Evolutionary conservation across 2,329 filamentous ascomycete genomes (phyloP).

Genomic region (Alternaria rosae): DNA sequence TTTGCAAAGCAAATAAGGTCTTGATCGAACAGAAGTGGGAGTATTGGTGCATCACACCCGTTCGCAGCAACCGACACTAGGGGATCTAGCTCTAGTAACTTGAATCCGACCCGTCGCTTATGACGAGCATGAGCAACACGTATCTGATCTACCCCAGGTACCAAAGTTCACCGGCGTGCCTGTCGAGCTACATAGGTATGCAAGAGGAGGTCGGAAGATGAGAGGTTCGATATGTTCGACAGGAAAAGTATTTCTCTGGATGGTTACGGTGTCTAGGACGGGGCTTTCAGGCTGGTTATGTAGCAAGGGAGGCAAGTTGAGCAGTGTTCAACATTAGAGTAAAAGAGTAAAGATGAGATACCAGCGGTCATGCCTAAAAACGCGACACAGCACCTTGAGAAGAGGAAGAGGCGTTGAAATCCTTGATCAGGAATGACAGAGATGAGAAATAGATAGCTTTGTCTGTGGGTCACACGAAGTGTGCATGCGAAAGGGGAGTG

Average conservation of each 20-base stretch:
- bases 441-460: neutral
- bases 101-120: neutral
- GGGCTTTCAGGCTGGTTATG: neutral
- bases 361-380: neutral
- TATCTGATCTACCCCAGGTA: neutral
- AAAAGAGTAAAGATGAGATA: neutral
- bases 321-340: neutral
- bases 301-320: neutral
- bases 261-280: neutral
- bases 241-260: neutral
- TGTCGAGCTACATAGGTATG: constrained; percentile 1
- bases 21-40: neutral
- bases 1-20: too few species aligned
- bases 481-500: neutral
- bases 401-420: neutral
- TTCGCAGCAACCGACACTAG: neutral
- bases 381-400: neutral
- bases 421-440: neutral
- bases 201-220: neutral
- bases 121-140: neutral
- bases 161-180: neutral
- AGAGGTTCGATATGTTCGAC: neutral
- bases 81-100: neutral
- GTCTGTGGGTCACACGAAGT: neutral
- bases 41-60: neutral